Percentiles rank a stretch among this genome's conserved stretches.
Conservation (phyloP, 2,329 filamentous ascomycete species). For the Sclerotinia minor region DNA sequence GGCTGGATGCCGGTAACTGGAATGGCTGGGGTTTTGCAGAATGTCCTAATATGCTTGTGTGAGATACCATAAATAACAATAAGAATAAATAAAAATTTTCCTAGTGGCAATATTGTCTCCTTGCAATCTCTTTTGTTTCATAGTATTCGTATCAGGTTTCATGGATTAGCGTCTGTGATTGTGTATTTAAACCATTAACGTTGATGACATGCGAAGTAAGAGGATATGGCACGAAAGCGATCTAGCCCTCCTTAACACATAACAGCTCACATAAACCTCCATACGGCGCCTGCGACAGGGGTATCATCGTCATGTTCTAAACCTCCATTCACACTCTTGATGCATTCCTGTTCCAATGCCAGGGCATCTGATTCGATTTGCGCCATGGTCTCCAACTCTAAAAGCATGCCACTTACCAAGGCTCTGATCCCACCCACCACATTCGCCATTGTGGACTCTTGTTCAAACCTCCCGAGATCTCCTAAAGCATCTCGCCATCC, state of each 20-base stretch:
- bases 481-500: slow-evolving; percentile 52
- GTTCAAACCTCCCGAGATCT: slow-evolving; percentile 45
- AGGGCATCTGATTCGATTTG: slow-evolving; percentile 60
- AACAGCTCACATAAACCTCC: slow-evolving; percentile 31
- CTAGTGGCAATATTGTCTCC: neutral
- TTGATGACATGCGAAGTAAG: neutral
- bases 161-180: neutral
- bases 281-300: slow-evolving; percentile 37
- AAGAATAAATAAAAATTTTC: slow-evolving; percentile 2
- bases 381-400: slow-evolving; percentile 63
- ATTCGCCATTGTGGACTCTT: slow-evolving; percentile 47
- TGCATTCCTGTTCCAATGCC: slow-evolving; percentile 58
- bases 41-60: slow-evolving; percentile 17
- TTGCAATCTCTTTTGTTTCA: neutral
- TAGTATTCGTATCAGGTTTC: neutral
- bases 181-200: neutral
- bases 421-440: slow-evolving; percentile 51
- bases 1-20: neutral
- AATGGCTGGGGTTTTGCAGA: slow-evolving; percentile 17
- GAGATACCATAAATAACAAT: slow-evolving; percentile 21
- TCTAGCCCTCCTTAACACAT: neutral
- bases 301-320: slow-evolving; percentile 27
- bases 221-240: neutral
- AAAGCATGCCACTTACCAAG: slow-evolving; percentile 59
- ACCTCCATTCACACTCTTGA: slow-evolving; percentile 51